phyloP scores from a whole-genome alignment of 2,329 filamentous ascomycete species.

The Xylariales sp. region DNA sequence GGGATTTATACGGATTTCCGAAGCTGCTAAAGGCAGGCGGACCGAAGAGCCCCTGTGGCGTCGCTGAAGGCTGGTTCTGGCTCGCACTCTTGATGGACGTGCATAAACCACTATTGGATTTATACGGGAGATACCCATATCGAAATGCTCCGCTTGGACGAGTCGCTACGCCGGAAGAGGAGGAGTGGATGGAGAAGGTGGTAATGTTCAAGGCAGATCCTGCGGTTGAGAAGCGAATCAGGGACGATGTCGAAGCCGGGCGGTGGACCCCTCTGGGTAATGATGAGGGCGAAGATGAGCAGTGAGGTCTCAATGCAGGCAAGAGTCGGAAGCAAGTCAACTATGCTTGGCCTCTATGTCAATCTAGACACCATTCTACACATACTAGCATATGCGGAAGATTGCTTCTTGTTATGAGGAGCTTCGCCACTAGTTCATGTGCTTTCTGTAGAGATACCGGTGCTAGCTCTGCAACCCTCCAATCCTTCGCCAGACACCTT shows the following conservation, averaged over 20 bases:
- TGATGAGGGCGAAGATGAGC: too few relatives aligned
- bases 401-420: too few relatives aligned
- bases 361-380: too few relatives aligned
- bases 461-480: too few relatives aligned
- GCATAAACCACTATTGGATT: constrained; percentile 22
- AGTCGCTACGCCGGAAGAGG: constrained; percentile 18
- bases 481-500: too few relatives aligned
- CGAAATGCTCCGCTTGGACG: constrained; percentile 20
- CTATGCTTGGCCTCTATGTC: too few relatives aligned
- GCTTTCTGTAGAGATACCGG: too few relatives aligned
- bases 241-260: constrained; percentile 11
- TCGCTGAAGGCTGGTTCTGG: constrained; percentile 19
- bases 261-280: constrained; percentile 18
- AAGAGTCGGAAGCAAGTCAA: too few relatives aligned
- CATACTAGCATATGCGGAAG: too few relatives aligned
- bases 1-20: constrained; percentile 20
- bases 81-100: constrained; percentile 21
- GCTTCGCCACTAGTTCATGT: too few relatives aligned
- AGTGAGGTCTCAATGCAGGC: too few relatives aligned
- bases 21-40: constrained; percentile 12
- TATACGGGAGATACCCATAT: constrained; percentile 25
- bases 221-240: constrained; percentile 13
- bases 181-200: constrained; percentile 16
- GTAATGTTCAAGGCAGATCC: not conserved
- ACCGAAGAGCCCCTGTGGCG: constrained; percentile 13